phyloP scores from a whole-genome alignment of 148 eudicot species.

The Heliamphora exappendiculata region DNA sequence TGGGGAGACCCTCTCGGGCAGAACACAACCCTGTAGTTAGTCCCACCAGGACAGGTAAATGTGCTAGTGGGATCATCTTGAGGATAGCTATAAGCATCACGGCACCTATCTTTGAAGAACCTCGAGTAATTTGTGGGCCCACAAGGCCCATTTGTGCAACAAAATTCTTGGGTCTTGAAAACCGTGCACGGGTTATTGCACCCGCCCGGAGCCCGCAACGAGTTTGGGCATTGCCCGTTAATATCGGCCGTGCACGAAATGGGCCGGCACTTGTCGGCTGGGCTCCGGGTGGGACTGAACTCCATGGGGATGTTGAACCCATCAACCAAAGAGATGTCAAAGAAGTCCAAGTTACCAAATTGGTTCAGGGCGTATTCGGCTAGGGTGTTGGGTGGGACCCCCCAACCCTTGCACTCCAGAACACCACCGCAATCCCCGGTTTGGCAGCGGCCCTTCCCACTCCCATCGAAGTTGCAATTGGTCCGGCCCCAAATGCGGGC shows the following conservation, averaged over 20 bases:
- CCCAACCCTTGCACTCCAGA: constrained; percentile 7
- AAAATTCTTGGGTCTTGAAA: constrained; percentile 24
- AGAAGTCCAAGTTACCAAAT: constrained; percentile 31
- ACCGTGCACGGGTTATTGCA: constrained; percentile 35
- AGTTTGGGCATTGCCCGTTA: constrained; percentile 21
- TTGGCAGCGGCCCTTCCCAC: constrained; percentile 20
- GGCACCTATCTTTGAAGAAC: constrained; percentile 28
- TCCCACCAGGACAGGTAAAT: constrained; percentile 36
- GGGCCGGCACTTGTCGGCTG: neutral
- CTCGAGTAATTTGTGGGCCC: constrained; percentile 17
- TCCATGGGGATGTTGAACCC: constrained; percentile 54
- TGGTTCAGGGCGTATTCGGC: constrained; percentile 13
- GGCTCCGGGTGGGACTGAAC: constrained; percentile 20
- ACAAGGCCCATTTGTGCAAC: constrained; percentile 23
- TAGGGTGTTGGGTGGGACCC: constrained; percentile 13
- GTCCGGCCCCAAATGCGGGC: constrained; percentile 34
- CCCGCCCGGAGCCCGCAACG: constrained; percentile 13
- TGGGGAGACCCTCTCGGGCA: constrained; percentile 21
- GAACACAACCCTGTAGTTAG: constrained; percentile 38
- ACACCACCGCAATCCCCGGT: constrained; percentile 28
- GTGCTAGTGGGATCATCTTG: constrained; percentile 41
- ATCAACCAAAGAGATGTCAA: constrained; percentile 51
- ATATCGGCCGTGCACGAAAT: constrained; percentile 17
- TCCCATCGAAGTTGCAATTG: constrained; percentile 22
- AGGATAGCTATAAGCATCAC: constrained; percentile 39